Evolutionary conservation across 768 basidiomycete species (phyloP).

Genomic region (Amanita pseudoporphyria): DNA sequence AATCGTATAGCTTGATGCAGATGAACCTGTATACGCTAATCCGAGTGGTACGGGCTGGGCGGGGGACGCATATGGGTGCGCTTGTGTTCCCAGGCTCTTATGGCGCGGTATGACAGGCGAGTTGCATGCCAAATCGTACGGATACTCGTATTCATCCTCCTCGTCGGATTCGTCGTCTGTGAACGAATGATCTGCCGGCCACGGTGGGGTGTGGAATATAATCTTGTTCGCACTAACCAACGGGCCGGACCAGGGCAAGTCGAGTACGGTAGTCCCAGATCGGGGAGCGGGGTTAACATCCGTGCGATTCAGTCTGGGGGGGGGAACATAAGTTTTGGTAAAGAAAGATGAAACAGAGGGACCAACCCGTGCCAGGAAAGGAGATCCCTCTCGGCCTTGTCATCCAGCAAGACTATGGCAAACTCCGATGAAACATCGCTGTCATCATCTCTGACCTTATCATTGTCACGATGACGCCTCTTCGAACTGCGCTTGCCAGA

Average conservation of each 20-base stretch:
- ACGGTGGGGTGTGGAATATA: conserved; percentile 8
- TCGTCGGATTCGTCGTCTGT: conserved; percentile 15
- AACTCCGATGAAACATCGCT: conserved; percentile 19
- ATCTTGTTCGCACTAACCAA: conserved; percentile 23
- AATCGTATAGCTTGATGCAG: background rate
- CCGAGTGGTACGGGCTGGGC: background rate
- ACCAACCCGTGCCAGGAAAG: conserved; percentile 37
- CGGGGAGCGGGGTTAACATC: conserved; percentile 20
- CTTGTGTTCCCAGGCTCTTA: background rate
- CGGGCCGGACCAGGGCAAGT: conserved; percentile 33
- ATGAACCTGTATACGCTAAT: background rate
- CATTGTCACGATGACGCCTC: conserved; percentile 3
- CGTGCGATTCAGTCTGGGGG: conserved; percentile 19
- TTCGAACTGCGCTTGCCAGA: conserved; percentile 6
- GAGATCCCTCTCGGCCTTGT: conserved; percentile 19
- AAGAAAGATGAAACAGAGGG: background rate
- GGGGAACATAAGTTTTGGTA: background rate
- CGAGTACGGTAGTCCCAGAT: conserved; percentile 14
- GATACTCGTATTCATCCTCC: conserved; percentile 19
- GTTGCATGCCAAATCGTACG: conserved; percentile 18
- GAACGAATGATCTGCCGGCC: background rate
- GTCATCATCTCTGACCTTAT: conserved; percentile 5
- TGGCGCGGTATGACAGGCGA: conserved; percentile 15
- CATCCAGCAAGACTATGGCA: conserved; percentile 29
- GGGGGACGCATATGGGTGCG: background rate